These are phyloP conservation scores for Kokia cookei DNA, from an alignment of 441 rosid genomes.

Conservation along the genomic window DNA sequence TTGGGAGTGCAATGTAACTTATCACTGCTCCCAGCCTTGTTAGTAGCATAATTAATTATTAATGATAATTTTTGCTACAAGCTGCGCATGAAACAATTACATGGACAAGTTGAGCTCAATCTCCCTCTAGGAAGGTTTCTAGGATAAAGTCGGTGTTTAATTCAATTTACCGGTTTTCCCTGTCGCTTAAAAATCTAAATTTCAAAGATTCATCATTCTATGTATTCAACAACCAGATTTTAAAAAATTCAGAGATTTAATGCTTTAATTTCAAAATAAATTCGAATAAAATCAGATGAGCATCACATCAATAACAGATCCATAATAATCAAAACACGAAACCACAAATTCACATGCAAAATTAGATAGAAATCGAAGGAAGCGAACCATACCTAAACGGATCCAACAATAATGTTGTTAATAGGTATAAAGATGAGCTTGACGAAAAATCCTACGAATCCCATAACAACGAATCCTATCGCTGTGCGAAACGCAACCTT, in stretches of 20 bases:
- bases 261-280: not conserved
- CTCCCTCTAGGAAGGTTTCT: not conserved
- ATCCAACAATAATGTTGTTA: constrained; percentile 65
- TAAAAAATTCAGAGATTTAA: not conserved
- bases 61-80: not conserved
- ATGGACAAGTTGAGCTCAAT: not conserved
- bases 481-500: constrained; percentile 69
- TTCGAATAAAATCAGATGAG: too few species aligned
- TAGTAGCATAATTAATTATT: too few species aligned
- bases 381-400: constrained; percentile 26
- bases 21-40: too few species aligned
- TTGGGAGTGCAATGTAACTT: too few species aligned
- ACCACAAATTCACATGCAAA: not conserved
- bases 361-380: not conserved
- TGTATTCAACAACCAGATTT: not conserved
- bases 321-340: not conserved
- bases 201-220: not conserved
- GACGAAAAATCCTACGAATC: constrained; percentile 65
- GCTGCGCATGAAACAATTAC: not conserved
- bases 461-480: constrained; percentile 71
- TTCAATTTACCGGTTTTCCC: not conserved
- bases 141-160: not conserved
- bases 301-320: not conserved
- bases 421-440: constrained; percentile 71
- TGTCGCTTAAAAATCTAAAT: not conserved